phyloP scores from a whole-genome alignment of 495 filamentous ascomycete genomes.

The Amorphotheca resinae region DNA sequence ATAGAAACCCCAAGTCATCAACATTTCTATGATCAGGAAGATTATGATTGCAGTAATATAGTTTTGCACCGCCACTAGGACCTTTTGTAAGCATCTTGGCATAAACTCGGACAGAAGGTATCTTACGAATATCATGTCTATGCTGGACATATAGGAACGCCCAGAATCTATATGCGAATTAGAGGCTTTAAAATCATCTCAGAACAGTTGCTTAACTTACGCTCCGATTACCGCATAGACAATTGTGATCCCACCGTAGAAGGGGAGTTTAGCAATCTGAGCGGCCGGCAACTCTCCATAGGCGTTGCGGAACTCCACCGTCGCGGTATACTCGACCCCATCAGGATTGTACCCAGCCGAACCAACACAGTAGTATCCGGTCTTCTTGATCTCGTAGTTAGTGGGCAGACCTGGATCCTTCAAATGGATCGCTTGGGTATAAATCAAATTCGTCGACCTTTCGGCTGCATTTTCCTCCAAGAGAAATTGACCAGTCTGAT shows the following conservation, averaged over 20 bases:
- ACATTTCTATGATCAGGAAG: slow-evolving; percentile 88
- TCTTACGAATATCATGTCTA: slow-evolving; percentile 74
- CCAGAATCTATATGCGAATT: slow-evolving; percentile 47
- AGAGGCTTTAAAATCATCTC: slow-evolving; percentile 3
- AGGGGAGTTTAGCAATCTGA: slow-evolving; percentile 93
- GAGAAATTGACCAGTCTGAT: slow-evolving; percentile 76
- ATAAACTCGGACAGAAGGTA: not conserved
- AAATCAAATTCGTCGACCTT: slow-evolving; percentile 52
- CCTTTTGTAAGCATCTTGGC: not conserved
- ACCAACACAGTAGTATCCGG: slow-evolving; percentile 92
- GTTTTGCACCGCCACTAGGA: slow-evolving; percentile 85
- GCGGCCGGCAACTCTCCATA: slow-evolving; percentile 92
- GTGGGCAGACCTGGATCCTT: slow-evolving; percentile 54
- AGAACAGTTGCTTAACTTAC: slow-evolving; percentile 29
- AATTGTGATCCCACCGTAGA: slow-evolving; percentile 92
- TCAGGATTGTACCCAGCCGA: slow-evolving; percentile 52
- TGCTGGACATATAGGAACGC: slow-evolving; percentile 93
- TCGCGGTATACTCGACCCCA: slow-evolving; percentile 53
- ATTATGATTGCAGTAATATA: slow-evolving; percentile 96
- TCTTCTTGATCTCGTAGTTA: slow-evolving; percentile 72
- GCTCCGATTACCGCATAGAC: slow-evolving; percentile 78
- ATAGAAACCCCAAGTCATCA: slow-evolving; percentile 98
- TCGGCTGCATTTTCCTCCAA: slow-evolving; percentile 60
- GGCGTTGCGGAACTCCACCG: slow-evolving; percentile 86
- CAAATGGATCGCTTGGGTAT: slow-evolving; percentile 70